Evolutionary conservation across 495 filamentous ascomycete genomes (phyloP).

Genomic region (Recurvomyces mirabilis): DNA sequence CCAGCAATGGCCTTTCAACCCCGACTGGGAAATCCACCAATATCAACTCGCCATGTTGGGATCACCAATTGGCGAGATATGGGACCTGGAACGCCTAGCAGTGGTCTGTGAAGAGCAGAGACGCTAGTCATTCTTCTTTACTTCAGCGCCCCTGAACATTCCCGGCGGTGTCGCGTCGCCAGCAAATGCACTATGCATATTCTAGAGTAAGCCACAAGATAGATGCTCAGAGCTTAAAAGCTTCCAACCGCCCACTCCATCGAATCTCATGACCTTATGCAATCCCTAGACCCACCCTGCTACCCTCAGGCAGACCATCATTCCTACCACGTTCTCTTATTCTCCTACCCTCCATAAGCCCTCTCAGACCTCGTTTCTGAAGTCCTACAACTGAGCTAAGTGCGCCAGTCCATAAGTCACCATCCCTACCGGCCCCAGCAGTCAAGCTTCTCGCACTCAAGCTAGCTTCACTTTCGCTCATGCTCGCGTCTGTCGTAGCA

Average conservation of each 20-base stretch:
- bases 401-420: slow-evolving; percentile 70
- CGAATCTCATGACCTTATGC: too few relatives aligned
- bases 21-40: slow-evolving; percentile 42
- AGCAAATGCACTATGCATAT: slow-evolving; percentile 8
- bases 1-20: slow-evolving; percentile 7
- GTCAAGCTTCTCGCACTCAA: slow-evolving; percentile 12
- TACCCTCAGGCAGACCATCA: too few relatives aligned
- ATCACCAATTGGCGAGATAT: slow-evolving; percentile 49
- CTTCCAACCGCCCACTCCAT: too few relatives aligned
- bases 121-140: slow-evolving; percentile 59
- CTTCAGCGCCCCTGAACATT: slow-evolving; percentile 46
- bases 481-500: slow-evolving; percentile 15
- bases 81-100: slow-evolving; percentile 44
- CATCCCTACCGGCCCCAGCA: slow-evolving; percentile 10
- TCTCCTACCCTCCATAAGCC: slow-evolving; percentile 87
- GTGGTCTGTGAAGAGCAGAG: slow-evolving; percentile 38
- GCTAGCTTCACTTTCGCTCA: slow-evolving; percentile 22
- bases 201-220: background rate
- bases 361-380: slow-evolving; percentile 84
- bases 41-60: slow-evolving; percentile 56
- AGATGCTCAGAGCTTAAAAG: background rate
- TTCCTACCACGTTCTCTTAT: slow-evolving; percentile 57
- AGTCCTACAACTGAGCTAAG: slow-evolving; percentile 89
- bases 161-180: slow-evolving; percentile 30
- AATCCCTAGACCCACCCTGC: slow-evolving; percentile 21